These are phyloP conservation scores for Pleurotus sapidus DNA, from an alignment of 768 basidiomycete species.

Conservation along the genomic window DNA sequence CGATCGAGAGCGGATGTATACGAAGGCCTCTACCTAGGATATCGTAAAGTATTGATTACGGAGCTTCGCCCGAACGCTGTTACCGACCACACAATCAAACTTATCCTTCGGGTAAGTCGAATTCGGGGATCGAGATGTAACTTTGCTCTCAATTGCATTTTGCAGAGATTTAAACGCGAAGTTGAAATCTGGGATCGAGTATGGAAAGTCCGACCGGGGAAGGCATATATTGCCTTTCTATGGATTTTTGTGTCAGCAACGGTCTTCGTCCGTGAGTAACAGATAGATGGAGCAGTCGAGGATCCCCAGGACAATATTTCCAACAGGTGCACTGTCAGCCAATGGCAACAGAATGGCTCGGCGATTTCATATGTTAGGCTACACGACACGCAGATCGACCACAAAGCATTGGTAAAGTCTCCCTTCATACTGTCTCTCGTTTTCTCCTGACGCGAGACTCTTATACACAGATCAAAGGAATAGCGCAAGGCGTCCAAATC, in stretches of 20 bases:
- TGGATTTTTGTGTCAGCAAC: neutral
- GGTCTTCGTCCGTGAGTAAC: neutral
- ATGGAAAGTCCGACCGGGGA: neutral
- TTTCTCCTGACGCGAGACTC: too few species aligned
- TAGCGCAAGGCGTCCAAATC: slow-evolving; percentile 21
- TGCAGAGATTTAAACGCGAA: neutral
- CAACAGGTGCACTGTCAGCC: neutral
- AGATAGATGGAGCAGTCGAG: neutral
- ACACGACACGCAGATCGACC: neutral
- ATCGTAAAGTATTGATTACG: neutral
- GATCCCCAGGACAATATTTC: neutral
- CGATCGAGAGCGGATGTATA: neutral
- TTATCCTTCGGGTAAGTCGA: neutral
- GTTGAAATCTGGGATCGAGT: neutral
- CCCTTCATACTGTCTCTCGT: too few species aligned
- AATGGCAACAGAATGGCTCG: neutral
- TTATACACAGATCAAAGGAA: slow-evolving; percentile 11
- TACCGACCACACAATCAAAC: neutral
- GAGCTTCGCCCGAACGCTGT: neutral
- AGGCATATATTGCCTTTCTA: neutral
- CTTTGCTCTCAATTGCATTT: neutral
- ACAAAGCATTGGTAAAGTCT: neutral
- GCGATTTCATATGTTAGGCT: neutral
- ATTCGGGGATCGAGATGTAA: neutral
- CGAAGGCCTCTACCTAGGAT: neutral